Evolutionary conservation across 2,329 filamentous ascomycete species (phyloP), one percentile per base, ranked within the genome.

Genomic region (Dothiorella sarmentorum): DNA sequence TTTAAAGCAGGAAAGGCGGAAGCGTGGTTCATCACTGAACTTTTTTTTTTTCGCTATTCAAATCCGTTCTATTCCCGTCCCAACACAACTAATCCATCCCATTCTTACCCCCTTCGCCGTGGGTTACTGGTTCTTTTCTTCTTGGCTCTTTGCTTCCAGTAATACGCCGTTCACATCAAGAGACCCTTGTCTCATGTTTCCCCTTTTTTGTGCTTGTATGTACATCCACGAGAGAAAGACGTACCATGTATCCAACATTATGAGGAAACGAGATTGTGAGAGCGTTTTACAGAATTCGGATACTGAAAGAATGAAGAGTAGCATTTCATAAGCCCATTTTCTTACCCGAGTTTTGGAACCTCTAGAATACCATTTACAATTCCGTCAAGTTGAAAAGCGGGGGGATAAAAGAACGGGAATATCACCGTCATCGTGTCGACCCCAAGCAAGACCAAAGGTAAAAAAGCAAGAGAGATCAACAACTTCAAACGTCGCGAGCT

Each of bases 191-290:
- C 38, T 40, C 17, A 18, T 40, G 17, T 13, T 27, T 24, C 10
- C 13, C 18, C 22, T 18, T 45, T n/a, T 11, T 17, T 15, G 13
- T 44, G 13, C 20, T 26, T 29, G 38, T 42, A 26, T 26, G 43
- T n/a, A n/a, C n/a, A n/a, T n/a, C 35, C 17, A 45, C 29, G 24
- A 45, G 24, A 31, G 29, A 13, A 31, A 44, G 17, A 45, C 29
- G 43, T 29, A 45, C n/a, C 31, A 45, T 45, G 43, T 45, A 45
- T 31, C 29, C 31, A 45, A 45, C n/a, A 45, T 45, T 26, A 45
- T 29, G 43, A 45, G n/a, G 43, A 2, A 24, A 29, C 24, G 26
- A 45, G 13, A 26, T 24, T 17, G 43, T 10, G 24, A 26, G 42
- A 29, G 22, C 35, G 17, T 37, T 17, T 37, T n/a, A 37, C n/a